Base-by-base conservation (phyloP, 108 stramenopile genomes). In the Fragilaria crotonensis region DNA sequence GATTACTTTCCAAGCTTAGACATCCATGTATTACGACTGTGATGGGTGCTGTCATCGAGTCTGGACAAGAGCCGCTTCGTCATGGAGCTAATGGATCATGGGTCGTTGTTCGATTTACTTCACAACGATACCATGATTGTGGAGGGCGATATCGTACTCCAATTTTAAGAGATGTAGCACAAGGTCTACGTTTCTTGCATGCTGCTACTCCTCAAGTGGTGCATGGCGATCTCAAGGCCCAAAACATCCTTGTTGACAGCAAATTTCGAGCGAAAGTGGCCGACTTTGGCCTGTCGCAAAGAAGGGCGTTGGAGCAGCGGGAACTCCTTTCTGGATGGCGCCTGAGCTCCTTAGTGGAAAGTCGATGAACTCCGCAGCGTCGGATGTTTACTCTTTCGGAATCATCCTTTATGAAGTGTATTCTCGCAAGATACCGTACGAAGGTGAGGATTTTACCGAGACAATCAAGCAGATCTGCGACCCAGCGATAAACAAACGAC, bases 321-420 rank as follows among this genome's bases (percentile, higher is more conserved):
- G 97, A 11, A 94, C 95, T 19, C 97, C 97, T 17, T 96, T 76
- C 64, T 98, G 95, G 95, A 98, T 98, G 97, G 94, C 92, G 1
- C 95, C 95, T 2, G 95, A 91, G 57, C 33, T 81, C 22, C 54
- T 85, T 20, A 56, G 80, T 5, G 57, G 70, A 44, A 77, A 81
- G 45, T 53, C 66, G 3, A 29, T 7, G 5, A 79, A 81, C 51
- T 75, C 72, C 0, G 18, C 75, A 3, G 65, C 64, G 18, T 63
- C 76, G 0, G 84, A 85, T 66, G 76, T 85, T 2, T 85, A 79
- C 55, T 73, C 77, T 23, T 77, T 85, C 48, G 80, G 77, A 21
- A 80, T 84, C 28, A 71, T 85, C 25, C 58, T 85, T 19, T 77
- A 66, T 25, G 81, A 82, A 31, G 58, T 78, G 0, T 79, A 77